Conservation (phyloP, 1,284 basidiomycete species). For the Cutaneotrichosporon dermatis region DNA sequence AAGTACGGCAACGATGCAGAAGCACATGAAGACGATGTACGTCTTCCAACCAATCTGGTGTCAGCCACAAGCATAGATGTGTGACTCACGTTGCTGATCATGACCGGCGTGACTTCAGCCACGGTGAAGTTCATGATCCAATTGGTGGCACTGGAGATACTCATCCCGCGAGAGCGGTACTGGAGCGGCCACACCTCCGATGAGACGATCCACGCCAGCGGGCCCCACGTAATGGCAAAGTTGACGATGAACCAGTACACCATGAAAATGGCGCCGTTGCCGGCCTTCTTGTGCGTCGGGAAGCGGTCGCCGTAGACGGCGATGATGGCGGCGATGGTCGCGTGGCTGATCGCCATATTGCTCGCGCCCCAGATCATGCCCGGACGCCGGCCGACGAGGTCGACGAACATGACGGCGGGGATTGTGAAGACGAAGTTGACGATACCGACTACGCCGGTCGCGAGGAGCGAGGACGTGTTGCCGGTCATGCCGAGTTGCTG, state of each 20-base stretch:
- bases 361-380: slow-evolving; percentile 40
- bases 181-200: slow-evolving; percentile 47
- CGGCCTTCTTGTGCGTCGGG: slow-evolving; percentile 15
- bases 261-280: slow-evolving; percentile 18
- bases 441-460: slow-evolving; percentile 77
- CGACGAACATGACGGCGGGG: slow-evolving; percentile 47
- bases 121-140: slow-evolving; percentile 44
- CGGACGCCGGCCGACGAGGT: slow-evolving; percentile 45
- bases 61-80: too few species aligned
- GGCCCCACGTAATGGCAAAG: slow-evolving; percentile 48
- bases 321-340: slow-evolving; percentile 41
- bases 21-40: slow-evolving; percentile 47
- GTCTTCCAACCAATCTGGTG: slow-evolving; percentile 37
- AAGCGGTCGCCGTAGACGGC: slow-evolving; percentile 17
- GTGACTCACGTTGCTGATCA: slow-evolving; percentile 26
- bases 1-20: slow-evolving; percentile 43
- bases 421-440: slow-evolving; percentile 51
- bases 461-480: slow-evolving; percentile 61
- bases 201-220: slow-evolving; percentile 45
- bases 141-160: slow-evolving; percentile 38
- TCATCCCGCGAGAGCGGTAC: slow-evolving; percentile 46
- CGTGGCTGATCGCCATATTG: slow-evolving; percentile 45
- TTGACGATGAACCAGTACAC: slow-evolving; percentile 42
- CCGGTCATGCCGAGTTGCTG: slow-evolving; percentile 20
- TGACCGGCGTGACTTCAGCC: slow-evolving; percentile 29